These are phyloP conservation scores for Talaromyces pinophilus DNA, from an alignment of 2,329 filamentous ascomycete species.

Conservation along the genomic window DNA sequence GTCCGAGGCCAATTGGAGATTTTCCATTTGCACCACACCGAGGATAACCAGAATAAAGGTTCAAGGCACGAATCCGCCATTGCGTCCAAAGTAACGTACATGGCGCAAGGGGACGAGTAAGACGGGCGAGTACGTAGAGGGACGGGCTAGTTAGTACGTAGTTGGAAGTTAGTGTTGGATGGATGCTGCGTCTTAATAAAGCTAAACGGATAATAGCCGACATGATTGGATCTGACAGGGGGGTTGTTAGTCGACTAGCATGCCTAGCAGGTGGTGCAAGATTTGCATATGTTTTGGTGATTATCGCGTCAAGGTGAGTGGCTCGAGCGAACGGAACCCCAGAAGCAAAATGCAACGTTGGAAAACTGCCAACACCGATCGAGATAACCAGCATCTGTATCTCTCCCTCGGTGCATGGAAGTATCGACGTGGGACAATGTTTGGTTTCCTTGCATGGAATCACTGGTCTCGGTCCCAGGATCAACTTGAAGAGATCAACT, in stretches of 20 bases:
- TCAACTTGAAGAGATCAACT: too few species aligned
- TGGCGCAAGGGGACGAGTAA: neutral
- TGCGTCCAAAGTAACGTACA: slow-evolving; percentile 7
- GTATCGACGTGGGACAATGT: neutral
- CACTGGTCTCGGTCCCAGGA: neutral
- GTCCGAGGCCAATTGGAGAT: neutral
- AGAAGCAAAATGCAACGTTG: slow-evolving; percentile 13
- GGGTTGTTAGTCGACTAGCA: neutral
- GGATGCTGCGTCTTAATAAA: neutral
- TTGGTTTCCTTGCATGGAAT: neutral
- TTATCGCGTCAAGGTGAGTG: slow-evolving; percentile 15
- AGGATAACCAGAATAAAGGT: neutral
- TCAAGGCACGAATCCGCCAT: neutral
- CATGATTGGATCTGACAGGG: neutral
- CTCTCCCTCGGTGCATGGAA: neutral
- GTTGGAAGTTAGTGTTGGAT: neutral
- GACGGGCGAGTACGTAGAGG: neutral
- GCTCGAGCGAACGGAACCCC: slow-evolving; percentile 4
- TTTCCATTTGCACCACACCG: neutral
- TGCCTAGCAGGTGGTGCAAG: neutral
- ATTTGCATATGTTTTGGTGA: slow-evolving; percentile 8
- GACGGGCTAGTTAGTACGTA: neutral
- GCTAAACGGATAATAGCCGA: neutral
- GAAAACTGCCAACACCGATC: neutral
- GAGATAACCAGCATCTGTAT: neutral